Evolutionary conservation across 2,329 filamentous ascomycete genomes (phyloP).

Genomic region (Pyricularia sp.): DNA sequence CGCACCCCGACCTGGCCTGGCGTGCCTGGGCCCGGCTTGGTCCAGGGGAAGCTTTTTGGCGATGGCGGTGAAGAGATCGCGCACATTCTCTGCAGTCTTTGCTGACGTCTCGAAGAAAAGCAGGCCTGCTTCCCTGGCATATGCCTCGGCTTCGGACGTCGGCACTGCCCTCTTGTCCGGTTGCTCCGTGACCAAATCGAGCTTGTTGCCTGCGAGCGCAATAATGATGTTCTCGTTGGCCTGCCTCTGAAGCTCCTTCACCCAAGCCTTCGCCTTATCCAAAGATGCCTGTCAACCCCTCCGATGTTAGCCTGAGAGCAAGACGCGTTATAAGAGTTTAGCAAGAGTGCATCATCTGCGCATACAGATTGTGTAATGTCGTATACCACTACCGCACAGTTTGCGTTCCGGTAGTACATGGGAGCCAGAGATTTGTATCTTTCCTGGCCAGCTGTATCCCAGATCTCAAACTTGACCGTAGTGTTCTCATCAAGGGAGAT

Average conservation of each 20-base stretch:
- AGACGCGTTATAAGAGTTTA: constrained; percentile 3
- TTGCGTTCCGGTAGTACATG: constrained; percentile 99
- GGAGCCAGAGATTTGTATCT: constrained; percentile 97
- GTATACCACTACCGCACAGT: constrained; percentile 98
- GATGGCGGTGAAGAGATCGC: constrained; percentile 91
- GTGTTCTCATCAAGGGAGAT: constrained; percentile 96
- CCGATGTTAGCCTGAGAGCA: background rate
- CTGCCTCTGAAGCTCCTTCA: constrained; percentile 96
- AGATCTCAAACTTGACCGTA: constrained; percentile 99
- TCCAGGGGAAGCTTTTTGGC: constrained; percentile 96
- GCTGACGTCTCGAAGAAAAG: constrained; percentile 98
- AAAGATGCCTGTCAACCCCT: constrained; percentile 60
- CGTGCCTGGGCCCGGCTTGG: constrained; percentile 82
- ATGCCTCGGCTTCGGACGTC: constrained; percentile 84
- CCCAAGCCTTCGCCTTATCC: constrained; percentile 98
- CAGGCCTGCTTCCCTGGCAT: constrained; percentile 82
- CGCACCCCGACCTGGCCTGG: constrained; percentile 51
- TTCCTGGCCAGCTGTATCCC: constrained; percentile 97
- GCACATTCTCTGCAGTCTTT: constrained; percentile 93
- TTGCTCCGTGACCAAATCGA: constrained; percentile 87
- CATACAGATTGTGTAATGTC: constrained; percentile 97
- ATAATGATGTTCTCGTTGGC: constrained; percentile 99
- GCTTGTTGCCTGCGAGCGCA: constrained; percentile 92
- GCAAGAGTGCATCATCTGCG: constrained; percentile 9
- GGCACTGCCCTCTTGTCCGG: constrained; percentile 91